These are phyloP conservation scores for Perkinsus olseni DNA, from an alignment of 169 alveolate species.

Conservation along the genomic window DNA sequence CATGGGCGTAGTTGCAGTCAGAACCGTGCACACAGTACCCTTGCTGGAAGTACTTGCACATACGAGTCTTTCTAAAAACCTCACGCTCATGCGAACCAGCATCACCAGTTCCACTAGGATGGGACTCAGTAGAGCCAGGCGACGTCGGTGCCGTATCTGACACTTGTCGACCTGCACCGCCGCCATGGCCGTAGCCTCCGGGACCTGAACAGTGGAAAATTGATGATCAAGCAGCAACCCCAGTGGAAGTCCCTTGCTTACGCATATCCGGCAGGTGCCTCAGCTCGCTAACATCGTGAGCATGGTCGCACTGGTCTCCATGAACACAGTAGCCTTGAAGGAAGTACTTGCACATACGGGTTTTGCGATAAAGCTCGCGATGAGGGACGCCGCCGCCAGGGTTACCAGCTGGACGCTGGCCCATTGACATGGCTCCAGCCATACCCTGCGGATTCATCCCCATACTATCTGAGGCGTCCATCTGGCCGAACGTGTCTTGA, in stretches of 20 bases:
- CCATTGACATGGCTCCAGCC: background rate
- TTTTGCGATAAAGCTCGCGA: background rate
- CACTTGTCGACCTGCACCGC: background rate
- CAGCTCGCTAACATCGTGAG: background rate
- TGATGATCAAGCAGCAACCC: background rate
- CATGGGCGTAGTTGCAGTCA: background rate
- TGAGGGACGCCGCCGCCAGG: background rate
- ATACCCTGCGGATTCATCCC: background rate
- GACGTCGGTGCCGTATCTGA: background rate
- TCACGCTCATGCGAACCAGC: background rate
- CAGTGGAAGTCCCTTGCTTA: background rate
- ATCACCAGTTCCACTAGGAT: background rate
- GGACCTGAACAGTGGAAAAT: background rate
- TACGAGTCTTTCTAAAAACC: background rate
- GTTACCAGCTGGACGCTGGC: background rate
- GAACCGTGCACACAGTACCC: background rate
- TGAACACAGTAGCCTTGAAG: background rate
- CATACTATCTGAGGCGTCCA: background rate
- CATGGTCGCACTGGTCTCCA: background rate
- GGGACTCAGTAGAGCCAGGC: background rate
- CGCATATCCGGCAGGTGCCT: background rate
- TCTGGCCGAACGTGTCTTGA: background rate
- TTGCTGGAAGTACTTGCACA: conserved; percentile 1
- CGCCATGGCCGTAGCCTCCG: background rate
- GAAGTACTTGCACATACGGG: background rate